Evolutionary conservation across 2,329 filamentous ascomycete genomes (phyloP).

Genomic region (Arthrobotrys sinensis): DNA sequence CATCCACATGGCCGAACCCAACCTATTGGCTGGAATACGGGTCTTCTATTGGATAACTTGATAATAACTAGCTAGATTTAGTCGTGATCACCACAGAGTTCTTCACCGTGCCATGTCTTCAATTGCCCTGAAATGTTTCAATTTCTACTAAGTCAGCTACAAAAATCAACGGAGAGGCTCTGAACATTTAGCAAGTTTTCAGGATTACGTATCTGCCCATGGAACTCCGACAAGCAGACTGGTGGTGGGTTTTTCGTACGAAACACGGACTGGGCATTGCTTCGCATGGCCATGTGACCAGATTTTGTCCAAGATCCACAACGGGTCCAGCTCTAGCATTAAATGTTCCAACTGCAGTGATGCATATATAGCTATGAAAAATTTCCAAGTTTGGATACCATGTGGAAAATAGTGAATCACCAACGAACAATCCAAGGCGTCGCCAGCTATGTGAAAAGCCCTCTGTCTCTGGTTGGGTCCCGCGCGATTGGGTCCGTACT

Average conservation of each 20-base stretch:
- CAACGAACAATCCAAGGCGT: background rate
- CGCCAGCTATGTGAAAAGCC: conserved; percentile 15
- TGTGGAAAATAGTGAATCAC: background rate
- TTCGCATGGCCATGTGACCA: conserved; percentile 22
- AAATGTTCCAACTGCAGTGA: background rate
- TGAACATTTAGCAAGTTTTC: background rate
- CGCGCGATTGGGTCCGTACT: conserved; percentile 55
- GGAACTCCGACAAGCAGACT: background rate
- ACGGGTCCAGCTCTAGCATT: background rate
- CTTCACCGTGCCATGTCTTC: conserved; percentile 28
- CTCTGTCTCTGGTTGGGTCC: conserved; percentile 45
- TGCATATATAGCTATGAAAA: background rate
- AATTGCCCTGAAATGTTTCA: conserved; percentile 39
- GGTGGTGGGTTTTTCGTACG: conserved; percentile 15
- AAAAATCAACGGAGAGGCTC: conserved; percentile 19
- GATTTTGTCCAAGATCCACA: conserved; percentile 20
- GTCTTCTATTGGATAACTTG: conserved; percentile 20
- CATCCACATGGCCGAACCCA: conserved; percentile 41
- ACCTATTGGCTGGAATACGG: conserved; percentile 36
- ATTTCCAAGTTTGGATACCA: background rate
- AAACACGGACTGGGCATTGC: background rate
- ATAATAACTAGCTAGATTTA: conserved; percentile 23
- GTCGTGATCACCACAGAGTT: conserved; percentile 33
- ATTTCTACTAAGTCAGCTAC: conserved; percentile 27
- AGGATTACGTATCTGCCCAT: conserved; percentile 11